Base-by-base conservation (phyloP, 768 basidiomycete species). In the Naematelia encephala region DNA sequence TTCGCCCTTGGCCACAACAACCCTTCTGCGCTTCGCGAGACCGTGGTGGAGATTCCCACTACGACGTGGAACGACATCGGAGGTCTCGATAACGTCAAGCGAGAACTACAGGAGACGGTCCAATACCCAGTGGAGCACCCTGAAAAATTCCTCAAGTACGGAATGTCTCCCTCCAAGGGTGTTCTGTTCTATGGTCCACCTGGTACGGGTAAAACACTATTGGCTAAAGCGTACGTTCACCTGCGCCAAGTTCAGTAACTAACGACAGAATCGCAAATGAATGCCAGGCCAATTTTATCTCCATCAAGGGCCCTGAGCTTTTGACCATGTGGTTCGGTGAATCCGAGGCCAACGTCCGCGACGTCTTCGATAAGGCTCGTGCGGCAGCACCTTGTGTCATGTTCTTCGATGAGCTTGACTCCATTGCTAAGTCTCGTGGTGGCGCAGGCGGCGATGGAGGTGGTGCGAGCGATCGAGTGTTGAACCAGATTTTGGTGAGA, bases 291-390 rank as follows among this genome's bases (percentile, higher is more conserved):
- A 99, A 98, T 83, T 98, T 98, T 74, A 97, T 98, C 81, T 90
- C 87, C 63, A 96, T 98, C 84, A 99, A 99, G 86, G 94, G 96
- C 65, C 94, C 94, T 62, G 96, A 97, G 80, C 83, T 97, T 44
- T 86, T 98, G 44, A 99, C 93, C 4, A 98, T 98, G 94, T 99
- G 96, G 92, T 98, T 99, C 80, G 96, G 96, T 86, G 96, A 99
- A 83, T 98, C 94, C 4, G 96, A 99, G 81, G 96, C 94, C 65
- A 99, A 99, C 73, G 96, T 99, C 62, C 91, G 96, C 69, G 94
- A 98, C 69, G 91, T 98, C 64, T 99, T 99, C 79, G 96, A 99
- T 84, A 98, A 98, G 81, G 96, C 96, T 27, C 90, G 96, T 68
- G 96, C 96, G 16, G 96, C 96, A 5, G 94, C 96, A 25, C 96